Percentiles rank a stretch among this genome's conserved stretches.
Evolutionary conservation across 768 basidiomycete species (phyloP).

Genomic region (Collybiopsis confluens): DNA sequence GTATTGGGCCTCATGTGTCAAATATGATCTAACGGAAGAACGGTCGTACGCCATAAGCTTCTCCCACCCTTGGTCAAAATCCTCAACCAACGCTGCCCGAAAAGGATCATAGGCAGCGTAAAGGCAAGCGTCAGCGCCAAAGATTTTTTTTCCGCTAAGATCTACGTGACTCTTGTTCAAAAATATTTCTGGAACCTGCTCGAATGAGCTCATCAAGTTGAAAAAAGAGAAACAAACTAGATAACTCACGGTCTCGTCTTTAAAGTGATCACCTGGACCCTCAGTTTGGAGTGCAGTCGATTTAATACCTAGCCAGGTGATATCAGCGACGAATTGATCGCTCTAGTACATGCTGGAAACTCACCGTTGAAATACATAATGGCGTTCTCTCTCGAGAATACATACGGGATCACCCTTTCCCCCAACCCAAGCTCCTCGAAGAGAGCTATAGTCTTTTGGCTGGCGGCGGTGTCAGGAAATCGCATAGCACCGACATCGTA

Average conservation of each 20-base stretch:
- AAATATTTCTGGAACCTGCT: background rate
- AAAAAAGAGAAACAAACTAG: background rate
- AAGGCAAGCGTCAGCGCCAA: background rate
- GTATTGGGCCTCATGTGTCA: constrained; percentile 6
- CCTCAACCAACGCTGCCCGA: constrained; percentile 12
- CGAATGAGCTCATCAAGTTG: background rate
- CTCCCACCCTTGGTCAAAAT: constrained; percentile 20
- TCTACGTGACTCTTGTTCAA: background rate
- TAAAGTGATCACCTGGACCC: no score
- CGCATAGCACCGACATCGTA: constrained; percentile 24
- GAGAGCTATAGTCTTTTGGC: constrained; percentile 17
- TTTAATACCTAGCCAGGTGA: no score
- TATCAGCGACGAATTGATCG: no score
- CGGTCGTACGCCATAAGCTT: constrained; percentile 19
- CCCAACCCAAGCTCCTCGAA: constrained; percentile 9
- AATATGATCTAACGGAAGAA: constrained; percentile 19
- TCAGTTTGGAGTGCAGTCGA: no score
- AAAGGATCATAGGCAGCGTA: constrained; percentile 6
- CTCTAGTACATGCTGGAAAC: background rate
- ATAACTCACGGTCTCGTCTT: background rate
- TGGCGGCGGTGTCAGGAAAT: constrained; percentile 18
- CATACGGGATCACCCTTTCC: background rate
- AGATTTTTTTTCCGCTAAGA: background rate
- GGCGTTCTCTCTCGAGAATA: background rate
- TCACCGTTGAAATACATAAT: background rate